Conservation (phyloP, 345 rosid genomes). For the Eucalyptus sp. region DNA sequence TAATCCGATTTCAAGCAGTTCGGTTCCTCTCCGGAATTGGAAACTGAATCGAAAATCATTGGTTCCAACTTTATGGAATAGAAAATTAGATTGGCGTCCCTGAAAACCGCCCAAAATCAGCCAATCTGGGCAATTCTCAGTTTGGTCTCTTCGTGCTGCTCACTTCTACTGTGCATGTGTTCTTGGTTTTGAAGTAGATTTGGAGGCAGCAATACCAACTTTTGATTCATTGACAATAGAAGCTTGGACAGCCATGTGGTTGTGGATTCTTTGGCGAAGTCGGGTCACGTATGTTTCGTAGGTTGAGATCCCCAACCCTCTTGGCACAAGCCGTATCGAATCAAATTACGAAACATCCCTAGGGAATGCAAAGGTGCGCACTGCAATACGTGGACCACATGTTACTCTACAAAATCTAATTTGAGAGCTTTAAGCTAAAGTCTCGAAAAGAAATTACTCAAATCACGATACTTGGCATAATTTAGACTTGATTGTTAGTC, state of each 20-base stretch:
- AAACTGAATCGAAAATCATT: accelerated
- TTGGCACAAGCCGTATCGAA: background rate
- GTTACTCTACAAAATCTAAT: background rate
- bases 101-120: accelerated
- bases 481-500: background rate
- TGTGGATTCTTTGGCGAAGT: background rate
- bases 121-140: no score
- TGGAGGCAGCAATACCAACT: background rate
- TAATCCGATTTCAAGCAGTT: accelerated
- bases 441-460: background rate
- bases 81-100: accelerated
- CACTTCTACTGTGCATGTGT: background rate
- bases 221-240: background rate
- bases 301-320: background rate
- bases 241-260: background rate
- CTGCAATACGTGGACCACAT: background rate
- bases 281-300: background rate
- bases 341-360: background rate
- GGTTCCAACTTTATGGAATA: no score
- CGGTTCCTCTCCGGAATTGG: accelerated
- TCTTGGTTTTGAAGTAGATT: background rate
- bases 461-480: background rate
- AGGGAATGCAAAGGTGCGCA: background rate
- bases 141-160: no score
- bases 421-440: background rate